phyloP scores from a whole-genome alignment of 768 basidiomycete genomes.

The Phallus indusiatus region DNA sequence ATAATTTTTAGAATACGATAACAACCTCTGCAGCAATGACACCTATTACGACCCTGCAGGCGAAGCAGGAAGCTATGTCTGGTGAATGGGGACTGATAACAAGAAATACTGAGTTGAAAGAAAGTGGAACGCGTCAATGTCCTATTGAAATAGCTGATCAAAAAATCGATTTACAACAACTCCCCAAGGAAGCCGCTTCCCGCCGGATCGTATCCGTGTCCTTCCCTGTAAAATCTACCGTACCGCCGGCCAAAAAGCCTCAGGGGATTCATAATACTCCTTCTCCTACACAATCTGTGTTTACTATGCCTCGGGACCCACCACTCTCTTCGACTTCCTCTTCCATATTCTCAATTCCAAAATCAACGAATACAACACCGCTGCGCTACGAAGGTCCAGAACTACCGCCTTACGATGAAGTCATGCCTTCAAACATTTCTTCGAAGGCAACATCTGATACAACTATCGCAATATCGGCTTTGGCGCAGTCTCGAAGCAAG shows the following conservation, averaged over 20 bases:
- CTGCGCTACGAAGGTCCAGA: neutral
- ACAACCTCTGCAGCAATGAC: neutral
- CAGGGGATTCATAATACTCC: neutral
- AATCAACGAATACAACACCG: neutral
- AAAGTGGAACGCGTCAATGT: neutral
- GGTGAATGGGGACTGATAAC: neutral
- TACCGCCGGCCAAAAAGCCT: neutral
- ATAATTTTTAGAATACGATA: too few relatives aligned
- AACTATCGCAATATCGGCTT: neutral
- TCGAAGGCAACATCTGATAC: neutral
- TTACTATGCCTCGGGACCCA: too few relatives aligned
- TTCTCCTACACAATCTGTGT: too few relatives aligned
- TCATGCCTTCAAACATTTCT: neutral
- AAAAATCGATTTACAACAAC: too few relatives aligned
- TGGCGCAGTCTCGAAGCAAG: neutral
- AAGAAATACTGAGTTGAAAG: neutral
- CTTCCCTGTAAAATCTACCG: neutral
- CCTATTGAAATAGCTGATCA: neutral
- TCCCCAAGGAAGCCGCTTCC: neutral
- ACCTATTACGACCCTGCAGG: neutral
- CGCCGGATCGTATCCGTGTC: neutral
- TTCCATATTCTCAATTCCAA: neutral
- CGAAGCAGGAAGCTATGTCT: neutral
- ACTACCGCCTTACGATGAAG: neutral
- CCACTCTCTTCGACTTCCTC: too few relatives aligned